Base-by-base conservation (phyloP, 2,329 filamentous ascomycete species). In the Fusarium mundagurra region DNA sequence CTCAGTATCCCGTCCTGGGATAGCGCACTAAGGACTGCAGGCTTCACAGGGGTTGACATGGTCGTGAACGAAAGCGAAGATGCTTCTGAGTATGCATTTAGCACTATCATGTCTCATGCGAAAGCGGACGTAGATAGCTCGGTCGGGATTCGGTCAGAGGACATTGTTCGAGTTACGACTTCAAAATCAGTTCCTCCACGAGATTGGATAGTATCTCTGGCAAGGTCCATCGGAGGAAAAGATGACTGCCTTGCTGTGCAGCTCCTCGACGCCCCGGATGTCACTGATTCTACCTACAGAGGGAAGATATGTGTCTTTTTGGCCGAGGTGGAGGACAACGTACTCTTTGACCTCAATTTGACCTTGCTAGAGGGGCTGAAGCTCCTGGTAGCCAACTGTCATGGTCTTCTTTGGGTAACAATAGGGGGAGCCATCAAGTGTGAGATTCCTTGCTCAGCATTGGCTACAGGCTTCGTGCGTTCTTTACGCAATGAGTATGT, bases 101-200 rank as follows among this genome's bases (percentile, higher is more conserved):
- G 33, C 33, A 53, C 50, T 24, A 53, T 53, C 17, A 33, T 51
- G 17, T 51, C 48, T 27, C 33, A 20, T 53, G 4, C 11, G 18
- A 34, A 53, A 29, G 5, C 33, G 13, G 50, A 14, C 2, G 5
- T 10, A 20, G 33, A 51, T 27, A 24, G 14, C 22, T 36, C n/a
- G 3, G 0, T 14, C 1, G 18, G 6, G 1, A 33, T 51, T 4
- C 18, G 48, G 1, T 3, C 33, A 4, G 48, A 51, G n/a, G 33
- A 51, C 24, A 27, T 53, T 38, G 50, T 53, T 20, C n/a, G 38
- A 11, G 50, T 53, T 27, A 20, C 50, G n/a, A 53, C 17, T 22
- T 27, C 33, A 2, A 53, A 27, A 38, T 38, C 50, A 14, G n/a
- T 38, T 3, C 50, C 50, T 14, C 50, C 50, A 9, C 11, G 1